Conservation (phyloP, 2,329 filamentous ascomycete genomes). For the Pleurostoma richardsiae region DNA sequence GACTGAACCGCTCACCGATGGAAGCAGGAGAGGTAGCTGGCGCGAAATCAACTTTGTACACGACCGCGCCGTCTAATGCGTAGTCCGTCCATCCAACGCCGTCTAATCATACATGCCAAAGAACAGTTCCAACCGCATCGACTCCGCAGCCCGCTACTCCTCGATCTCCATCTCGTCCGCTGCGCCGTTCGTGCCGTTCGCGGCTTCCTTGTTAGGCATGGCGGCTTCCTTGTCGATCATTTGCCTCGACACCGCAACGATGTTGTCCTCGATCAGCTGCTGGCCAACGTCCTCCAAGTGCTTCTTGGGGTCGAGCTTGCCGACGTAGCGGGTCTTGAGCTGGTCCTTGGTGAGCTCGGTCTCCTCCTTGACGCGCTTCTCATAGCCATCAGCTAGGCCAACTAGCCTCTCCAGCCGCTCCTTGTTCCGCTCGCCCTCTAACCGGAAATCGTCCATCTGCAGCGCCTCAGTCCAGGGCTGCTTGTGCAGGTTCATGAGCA, state of each 20-base stretch:
- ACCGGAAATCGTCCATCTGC: conserved; percentile 92
- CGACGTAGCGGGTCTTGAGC: conserved; percentile 96
- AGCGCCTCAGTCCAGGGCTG: conserved; percentile 98
- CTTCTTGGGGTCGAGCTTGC: conserved; percentile 99
- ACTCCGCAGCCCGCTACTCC: conserved; percentile 34
- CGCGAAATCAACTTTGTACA: background rate
- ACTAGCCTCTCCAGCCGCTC: conserved; percentile 86
- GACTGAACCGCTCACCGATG: no score
- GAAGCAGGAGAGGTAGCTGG: background rate
- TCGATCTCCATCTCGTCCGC: conserved; percentile 67
- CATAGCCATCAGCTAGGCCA: conserved; percentile 86
- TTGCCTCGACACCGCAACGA: conserved; percentile 93
- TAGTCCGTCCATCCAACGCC: background rate
- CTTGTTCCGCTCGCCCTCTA: conserved; percentile 79
- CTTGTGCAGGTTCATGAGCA: conserved; percentile 99
- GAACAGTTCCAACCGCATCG: conserved; percentile 2
- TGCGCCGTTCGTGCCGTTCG: conserved; percentile 39
- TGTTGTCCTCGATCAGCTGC: conserved; percentile 98
- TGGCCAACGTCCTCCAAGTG: conserved; percentile 96
- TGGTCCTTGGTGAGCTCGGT: conserved; percentile 96
- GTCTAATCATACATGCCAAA: conserved; percentile 5
- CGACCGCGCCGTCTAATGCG: background rate
- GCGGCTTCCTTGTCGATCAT: conserved; percentile 99
- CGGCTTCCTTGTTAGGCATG: conserved; percentile 66
- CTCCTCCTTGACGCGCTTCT: conserved; percentile 98